Base-by-base conservation (phyloP, 1,284 basidiomycete species). In the Ganoderma multipileum region DNA sequence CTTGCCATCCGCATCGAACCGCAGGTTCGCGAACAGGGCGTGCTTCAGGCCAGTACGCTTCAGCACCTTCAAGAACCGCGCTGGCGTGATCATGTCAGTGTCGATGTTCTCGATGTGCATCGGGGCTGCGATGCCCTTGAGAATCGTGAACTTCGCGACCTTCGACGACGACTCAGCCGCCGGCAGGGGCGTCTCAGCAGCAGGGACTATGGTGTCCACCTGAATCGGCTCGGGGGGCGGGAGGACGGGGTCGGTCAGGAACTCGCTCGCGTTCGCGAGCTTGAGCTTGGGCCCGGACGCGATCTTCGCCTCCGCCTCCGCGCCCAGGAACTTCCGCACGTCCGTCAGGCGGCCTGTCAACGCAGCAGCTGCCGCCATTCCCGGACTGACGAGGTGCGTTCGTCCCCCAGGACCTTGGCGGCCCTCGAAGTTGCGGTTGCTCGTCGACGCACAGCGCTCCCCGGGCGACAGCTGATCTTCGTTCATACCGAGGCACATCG, bases 401-500 rank as follows among this genome's bases (percentile, higher is more conserved):
- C 96, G 89, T 38, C 96, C 96, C 74, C 95, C 95, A 50, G 95
- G 89, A 71, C 96, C 96, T 80, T 97, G 95, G 54, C 89, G 92
- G 63, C 97, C 96, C 82, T 98, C 96, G 77, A 98, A 98, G 84
- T 98, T 98, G 72, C 97, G 92, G 83, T 98, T 98, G 78, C 95
- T 97, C 52, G 97, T 98, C 76, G 94, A 96, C 7, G 97, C 96
- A 78, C 96, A 98, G 63, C 97, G 93, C 81, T 98, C 94, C 60
- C 93, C 92, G 3, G 95, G 95, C 44, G 88, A 85, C 64, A 98
- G 86, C 81, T 97, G 95, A 82, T 98, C 96, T 12, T 96, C 95
- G 82, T 98, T 98, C 97, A 98, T 98, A 55, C 96, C 97, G 71
- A 98, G 81, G 82, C 96, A 98, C 97, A 98, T 98, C 39, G 97